phyloP scores from a whole-genome alignment of 805 yeast genomes.

The Teunomyces atbi region DNA sequence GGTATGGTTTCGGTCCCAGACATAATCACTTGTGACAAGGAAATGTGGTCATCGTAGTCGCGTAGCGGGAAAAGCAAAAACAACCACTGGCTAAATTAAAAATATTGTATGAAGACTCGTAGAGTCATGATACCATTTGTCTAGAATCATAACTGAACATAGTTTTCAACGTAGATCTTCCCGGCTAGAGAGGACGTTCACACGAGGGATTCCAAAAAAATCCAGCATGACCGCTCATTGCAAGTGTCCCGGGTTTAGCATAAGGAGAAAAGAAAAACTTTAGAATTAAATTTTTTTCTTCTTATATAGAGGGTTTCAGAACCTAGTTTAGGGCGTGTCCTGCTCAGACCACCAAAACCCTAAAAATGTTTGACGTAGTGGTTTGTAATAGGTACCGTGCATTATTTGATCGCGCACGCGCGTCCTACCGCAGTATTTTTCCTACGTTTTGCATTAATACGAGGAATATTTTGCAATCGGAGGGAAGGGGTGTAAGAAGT shows the following conservation, averaged over 20 bases:
- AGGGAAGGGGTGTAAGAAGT: background rate
- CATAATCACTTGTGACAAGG: background rate
- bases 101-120: constrained; percentile 8
- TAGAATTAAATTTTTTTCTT: background rate
- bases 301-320: background rate
- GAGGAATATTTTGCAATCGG: background rate
- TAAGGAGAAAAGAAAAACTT: background rate
- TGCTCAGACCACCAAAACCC: background rate
- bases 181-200: constrained; percentile 18
- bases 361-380: background rate
- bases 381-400: background rate
- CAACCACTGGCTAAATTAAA: background rate
- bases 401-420: background rate
- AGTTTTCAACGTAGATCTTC: constrained; percentile 10
- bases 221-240: constrained; percentile 18
- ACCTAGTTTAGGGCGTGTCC: background rate
- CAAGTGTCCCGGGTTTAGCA: constrained; percentile 11
- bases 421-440: too few relatives aligned
- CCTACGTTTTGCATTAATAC: background rate
- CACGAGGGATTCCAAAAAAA: constrained; percentile 12
- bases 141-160: constrained; percentile 13
- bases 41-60: background rate
- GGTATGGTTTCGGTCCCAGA: background rate
- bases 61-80: background rate
- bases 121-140: constrained; percentile 11